These are phyloP conservation scores for Musa balbisiana DNA, from an alignment of 202 grass and related monocot species.

Conservation along the genomic window DNA sequence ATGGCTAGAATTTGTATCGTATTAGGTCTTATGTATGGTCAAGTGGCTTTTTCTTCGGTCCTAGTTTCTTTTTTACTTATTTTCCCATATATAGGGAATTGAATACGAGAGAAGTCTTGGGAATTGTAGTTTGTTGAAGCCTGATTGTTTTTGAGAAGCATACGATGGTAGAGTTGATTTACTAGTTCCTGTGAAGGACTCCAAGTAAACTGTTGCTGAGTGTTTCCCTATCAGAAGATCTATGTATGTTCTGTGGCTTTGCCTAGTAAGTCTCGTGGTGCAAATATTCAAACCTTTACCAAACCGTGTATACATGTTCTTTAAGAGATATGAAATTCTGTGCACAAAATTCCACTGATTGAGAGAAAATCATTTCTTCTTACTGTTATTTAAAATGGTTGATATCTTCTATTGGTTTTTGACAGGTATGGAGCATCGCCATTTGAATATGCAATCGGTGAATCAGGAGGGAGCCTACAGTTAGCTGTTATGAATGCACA, in stretches of 20 bases:
- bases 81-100: neutral
- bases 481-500: constrained; percentile 47
- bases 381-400: neutral
- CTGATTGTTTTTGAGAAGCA: neutral
- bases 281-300: neutral
- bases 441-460: constrained; percentile 72
- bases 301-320: neutral
- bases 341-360: neutral
- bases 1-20: too few relatives aligned
- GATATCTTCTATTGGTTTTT: constrained; percentile 13
- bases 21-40: too few relatives aligned
- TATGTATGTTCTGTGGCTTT: neutral
- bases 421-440: constrained; percentile 68
- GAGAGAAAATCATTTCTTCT: constrained; percentile 4
- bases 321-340: neutral
- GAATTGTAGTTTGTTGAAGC: neutral
- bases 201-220: neutral
- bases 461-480: constrained; percentile 61
- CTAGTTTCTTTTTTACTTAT: neutral
- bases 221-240: neutral
- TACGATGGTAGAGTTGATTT: neutral
- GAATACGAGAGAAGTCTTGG: neutral
- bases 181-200: neutral
- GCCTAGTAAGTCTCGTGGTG: neutral
- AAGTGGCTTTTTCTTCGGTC: neutral